These are phyloP conservation scores for Xylaria sp. DNA, from an alignment of 2,329 filamentous ascomycete genomes.

Conservation along the genomic window DNA sequence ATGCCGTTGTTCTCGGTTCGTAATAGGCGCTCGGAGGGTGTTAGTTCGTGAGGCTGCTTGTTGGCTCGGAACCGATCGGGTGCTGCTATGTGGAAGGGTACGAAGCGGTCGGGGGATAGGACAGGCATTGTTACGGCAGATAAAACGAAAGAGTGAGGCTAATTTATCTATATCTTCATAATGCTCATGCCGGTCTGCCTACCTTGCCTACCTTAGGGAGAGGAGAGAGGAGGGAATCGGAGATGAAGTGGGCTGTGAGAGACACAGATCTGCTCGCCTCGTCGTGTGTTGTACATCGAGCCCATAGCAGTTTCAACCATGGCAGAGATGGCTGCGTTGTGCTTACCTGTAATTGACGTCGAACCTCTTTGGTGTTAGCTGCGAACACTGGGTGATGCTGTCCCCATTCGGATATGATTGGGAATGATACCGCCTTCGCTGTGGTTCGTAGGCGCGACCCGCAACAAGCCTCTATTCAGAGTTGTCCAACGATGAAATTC, in stretches of 20 bases:
- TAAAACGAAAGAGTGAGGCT: conserved; percentile 37
- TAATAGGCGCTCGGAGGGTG: conserved; percentile 50
- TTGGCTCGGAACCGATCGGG: conserved; percentile 54
- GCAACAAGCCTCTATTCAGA: too few species aligned
- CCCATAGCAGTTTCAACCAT: conserved; percentile 2
- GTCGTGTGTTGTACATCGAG: background rate
- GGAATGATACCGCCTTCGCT: too few species aligned
- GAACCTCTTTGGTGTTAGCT: too few species aligned
- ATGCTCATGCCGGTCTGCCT: conserved; percentile 24
- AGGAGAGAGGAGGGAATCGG: conserved; percentile 12
- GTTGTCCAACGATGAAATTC: too few species aligned
- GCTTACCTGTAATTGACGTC: background rate
- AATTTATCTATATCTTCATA: conserved; percentile 38
- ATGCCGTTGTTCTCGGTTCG: conserved; percentile 49
- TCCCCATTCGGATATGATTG: too few species aligned
- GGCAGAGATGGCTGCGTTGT: too few species aligned
- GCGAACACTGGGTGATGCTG: too few species aligned
- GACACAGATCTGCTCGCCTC: background rate
- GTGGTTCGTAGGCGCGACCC: too few species aligned
- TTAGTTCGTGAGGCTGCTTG: conserved; percentile 51
- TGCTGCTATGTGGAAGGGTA: conserved; percentile 50
- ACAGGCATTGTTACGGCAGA: conserved; percentile 37
- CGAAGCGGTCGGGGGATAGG: conserved; percentile 54
- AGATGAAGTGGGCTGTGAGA: background rate
- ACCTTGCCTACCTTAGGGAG: conserved; percentile 31